A percentile compares a stretch with the other conserved stretches of the same genome.
Conservation (phyloP, 1,284 basidiomycete genomes). For the Dichomitus squalens region DNA sequence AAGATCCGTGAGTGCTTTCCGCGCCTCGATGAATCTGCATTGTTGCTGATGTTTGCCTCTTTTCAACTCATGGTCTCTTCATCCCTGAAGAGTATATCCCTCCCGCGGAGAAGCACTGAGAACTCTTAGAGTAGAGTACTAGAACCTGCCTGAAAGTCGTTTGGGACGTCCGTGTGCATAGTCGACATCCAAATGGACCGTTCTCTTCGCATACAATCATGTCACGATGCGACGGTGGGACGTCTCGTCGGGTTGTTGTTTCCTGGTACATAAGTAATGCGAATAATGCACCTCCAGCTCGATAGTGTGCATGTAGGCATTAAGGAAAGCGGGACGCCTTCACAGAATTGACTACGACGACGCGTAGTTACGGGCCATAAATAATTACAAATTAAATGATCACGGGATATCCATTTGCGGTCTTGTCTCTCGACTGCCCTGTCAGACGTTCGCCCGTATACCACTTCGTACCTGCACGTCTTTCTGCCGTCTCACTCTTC, state of each 20-base stretch:
- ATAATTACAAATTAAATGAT: background rate
- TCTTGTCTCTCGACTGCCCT: background rate
- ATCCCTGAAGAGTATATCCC: conserved; percentile 52
- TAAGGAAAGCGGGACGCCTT: background rate
- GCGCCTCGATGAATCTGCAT: background rate
- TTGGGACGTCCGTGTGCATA: conserved; percentile 21
- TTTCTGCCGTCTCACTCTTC: conserved; percentile 1
- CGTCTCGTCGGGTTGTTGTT: background rate
- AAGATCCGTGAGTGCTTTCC: conserved; percentile 73
- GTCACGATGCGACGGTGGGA: background rate
- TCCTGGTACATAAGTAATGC: conserved; percentile 15
- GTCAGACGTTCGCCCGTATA: too few relatives aligned
- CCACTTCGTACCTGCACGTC: too few relatives aligned
- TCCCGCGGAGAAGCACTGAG: conserved; percentile 43
- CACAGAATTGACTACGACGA: too few relatives aligned
- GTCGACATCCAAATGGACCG: conserved; percentile 20
- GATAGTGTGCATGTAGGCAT: background rate
- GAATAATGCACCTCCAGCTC: conserved; percentile 11
- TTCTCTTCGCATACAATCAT: conserved; percentile 11
- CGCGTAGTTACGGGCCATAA: too few relatives aligned
- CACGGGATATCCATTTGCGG: background rate
- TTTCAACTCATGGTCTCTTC: conserved; percentile 21
- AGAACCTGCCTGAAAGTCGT: conserved; percentile 11
- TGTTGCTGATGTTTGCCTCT: background rate
- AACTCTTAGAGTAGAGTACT: conserved; percentile 21